Evolutionary conservation across 495 filamentous ascomycete species (phyloP), one percentile per base, ranked within the genome.

Genomic region (Penicillium herquei): DNA sequence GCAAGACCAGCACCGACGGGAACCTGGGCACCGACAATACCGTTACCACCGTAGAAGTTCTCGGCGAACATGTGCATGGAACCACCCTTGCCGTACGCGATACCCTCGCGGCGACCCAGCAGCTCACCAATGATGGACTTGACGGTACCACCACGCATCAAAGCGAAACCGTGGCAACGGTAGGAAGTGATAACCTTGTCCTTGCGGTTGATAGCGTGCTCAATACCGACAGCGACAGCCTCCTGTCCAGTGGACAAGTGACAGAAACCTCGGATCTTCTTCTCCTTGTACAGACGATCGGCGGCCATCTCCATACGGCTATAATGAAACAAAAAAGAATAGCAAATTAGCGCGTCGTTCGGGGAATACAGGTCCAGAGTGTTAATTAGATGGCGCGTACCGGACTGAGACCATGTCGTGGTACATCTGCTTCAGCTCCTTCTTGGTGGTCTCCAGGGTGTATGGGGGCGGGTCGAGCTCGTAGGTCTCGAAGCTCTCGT

Each of bases 61-160:
- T 90, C 90, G 64, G 92, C 80, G 82, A 98, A 98, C 94, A 98
- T 98, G 81, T 98, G 94, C 94, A 98, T 98, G 53, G 90, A 96
- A 60, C 94, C 94, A 67, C 94, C 94, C 83, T 98, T 98, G 68
- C 94, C 94, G 80, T 96, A 93, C 52, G 94, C 90, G 70, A 98
- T 98, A 76, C 94, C 94, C 66, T 92, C 91, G 66, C 94, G 85
- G 61, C 94, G 87, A 61, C 94, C 94, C 31, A 98, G 84, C 51
- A 98, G 83, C 78, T 98, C 94, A 64, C 93, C 94, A 68, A 98
- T 96, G 74, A 98, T 96, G 53, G 87, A 88, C 72, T 90, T 88
- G 65, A 98, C 86, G 52, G 88, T 87, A 65, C 84, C 95, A 55
- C 94, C 94, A 59, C 95, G 90, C 92, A 98, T 96, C 69, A 96